Evolutionary conservation across 805 yeast species (phyloP), one percentile per base, ranked within the genome.

Genomic region (Wickerhamomyces ciferrii): DNA sequence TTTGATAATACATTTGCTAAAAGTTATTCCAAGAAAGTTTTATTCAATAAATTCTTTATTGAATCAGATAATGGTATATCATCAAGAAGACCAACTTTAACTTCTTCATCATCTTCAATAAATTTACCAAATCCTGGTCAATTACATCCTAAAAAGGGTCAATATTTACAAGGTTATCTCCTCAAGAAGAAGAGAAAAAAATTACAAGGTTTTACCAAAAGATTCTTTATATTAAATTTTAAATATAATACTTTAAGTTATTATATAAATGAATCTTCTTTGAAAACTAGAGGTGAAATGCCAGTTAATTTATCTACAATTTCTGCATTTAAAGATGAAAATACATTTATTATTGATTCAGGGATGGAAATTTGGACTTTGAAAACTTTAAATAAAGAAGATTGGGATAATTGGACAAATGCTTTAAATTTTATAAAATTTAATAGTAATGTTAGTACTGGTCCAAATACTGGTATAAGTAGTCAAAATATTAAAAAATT

Each of bases 291-390:
- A 47, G 99, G 99, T 47, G 90, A 88, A 58, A 89, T 94, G 88
- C 95, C 92, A 34, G 80, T 94, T 42, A 80, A 78, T 44, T 75
- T 85, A 42, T 82, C 96, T 3, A 86, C 86, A n/a, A 81, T 94
- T 2, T 79, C 91, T 47, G 96, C 96, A 0, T 84, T 84, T 55
- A 72, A 79, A 23, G 76, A 77, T 47, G 78, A 79, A 21, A 68
- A 78, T 44, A 84, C 87, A 56, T 81, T 94, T 39, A 81, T 84
- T 41, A 76, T 94, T 48, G 97, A 94, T 62, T 89, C 97, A 0
- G 98, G 98, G 2, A 83, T 92, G 81, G 98, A 92, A 62, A 82
- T 87, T 10, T 92, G 98, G 98, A 81, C 80, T 35, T 70, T 92
- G 49, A 87, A 86, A 56, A 87, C 97, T 0, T 67, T 72, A 41